These are phyloP conservation scores for Pythium periplocum DNA, from an alignment of 352 stramenopile species.

Conservation along the genomic window DNA sequence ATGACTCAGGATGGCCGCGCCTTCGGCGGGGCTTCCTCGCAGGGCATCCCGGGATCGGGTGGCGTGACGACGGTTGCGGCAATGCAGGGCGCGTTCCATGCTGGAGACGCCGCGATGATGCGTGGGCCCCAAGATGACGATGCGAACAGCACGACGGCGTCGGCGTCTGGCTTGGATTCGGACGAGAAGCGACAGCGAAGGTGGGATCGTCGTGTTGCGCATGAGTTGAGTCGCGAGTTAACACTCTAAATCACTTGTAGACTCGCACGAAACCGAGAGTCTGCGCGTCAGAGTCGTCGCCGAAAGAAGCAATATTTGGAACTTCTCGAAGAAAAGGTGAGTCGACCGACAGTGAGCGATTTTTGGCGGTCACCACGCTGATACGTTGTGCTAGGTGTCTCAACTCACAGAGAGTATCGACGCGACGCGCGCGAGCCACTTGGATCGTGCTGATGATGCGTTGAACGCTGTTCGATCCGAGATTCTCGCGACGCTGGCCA, in stretches of 20 bases:
- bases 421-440: constrained; percentile 60
- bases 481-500: constrained; percentile 57
- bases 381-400: constrained; percentile 38
- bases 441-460: constrained; percentile 72
- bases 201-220: constrained; percentile 10
- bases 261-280: constrained; percentile 84
- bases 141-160: constrained; percentile 25
- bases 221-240: too few relatives aligned
- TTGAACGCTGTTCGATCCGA: constrained; percentile 73
- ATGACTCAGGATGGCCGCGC: constrained; percentile 18
- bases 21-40: constrained; percentile 4
- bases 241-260: constrained; percentile 6
- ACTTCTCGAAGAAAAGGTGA: constrained; percentile 81
- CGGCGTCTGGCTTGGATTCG: constrained; percentile 39
- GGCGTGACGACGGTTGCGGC: too few relatives aligned
- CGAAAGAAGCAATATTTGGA: constrained; percentile 89
- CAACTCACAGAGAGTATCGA: constrained; percentile 87
- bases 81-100: constrained; percentile 38
- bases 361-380: too few relatives aligned
- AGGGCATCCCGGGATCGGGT: too few relatives aligned
- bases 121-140: constrained; percentile 45
- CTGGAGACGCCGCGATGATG: constrained; percentile 56
- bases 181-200: constrained; percentile 76
- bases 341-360: neutral
- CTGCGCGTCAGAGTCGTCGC: constrained; percentile 78